A percentile compares a stretch with the other conserved stretches of the same genome.
Evolutionary conservation across 257 asterid genomes (phyloP).

Genomic region (Cordia subcordata): DNA sequence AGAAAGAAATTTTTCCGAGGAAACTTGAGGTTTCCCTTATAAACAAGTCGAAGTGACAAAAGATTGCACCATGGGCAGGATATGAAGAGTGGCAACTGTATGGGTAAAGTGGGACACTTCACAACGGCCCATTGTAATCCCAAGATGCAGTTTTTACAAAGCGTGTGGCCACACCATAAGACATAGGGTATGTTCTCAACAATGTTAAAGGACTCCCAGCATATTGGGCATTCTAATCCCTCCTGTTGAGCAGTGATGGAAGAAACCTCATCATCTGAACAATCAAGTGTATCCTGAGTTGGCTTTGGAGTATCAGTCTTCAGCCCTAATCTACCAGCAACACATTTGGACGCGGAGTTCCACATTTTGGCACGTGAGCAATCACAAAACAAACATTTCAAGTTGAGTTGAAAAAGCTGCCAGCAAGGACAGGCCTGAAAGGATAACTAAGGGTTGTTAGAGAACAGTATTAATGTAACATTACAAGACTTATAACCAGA

Average conservation of each 20-base stretch:
- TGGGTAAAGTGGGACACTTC: slow-evolving; percentile 64
- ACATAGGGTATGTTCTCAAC: slow-evolving; percentile 91
- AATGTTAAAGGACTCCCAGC: slow-evolving; percentile 92
- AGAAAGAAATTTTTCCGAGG: slow-evolving; percentile 95
- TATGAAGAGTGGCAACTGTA: slow-evolving; percentile 87
- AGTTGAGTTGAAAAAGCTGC: neutral
- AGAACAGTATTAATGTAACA: too few species aligned
- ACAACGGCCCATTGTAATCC: slow-evolving; percentile 91
- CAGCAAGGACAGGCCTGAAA: neutral
- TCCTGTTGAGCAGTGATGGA: slow-evolving; percentile 61
- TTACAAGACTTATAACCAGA: neutral
- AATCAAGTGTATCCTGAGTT: slow-evolving; percentile 40
- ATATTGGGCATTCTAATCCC: slow-evolving; percentile 89
- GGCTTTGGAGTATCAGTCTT: slow-evolving; percentile 43
- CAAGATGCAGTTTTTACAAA: slow-evolving; percentile 90
- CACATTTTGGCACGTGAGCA: slow-evolving; percentile 42
- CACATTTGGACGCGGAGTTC: slow-evolving; percentile 70
- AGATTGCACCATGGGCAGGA: slow-evolving; percentile 97
- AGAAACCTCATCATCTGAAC: slow-evolving; percentile 73
- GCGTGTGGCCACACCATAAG: slow-evolving; percentile 95
- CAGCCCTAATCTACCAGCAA: slow-evolving; percentile 51
- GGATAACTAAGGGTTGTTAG: neutral
- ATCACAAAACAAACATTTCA: slow-evolving; percentile 22
- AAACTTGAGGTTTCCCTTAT: slow-evolving; percentile 65
- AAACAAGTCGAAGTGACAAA: slow-evolving; percentile 71